phyloP scores from a whole-genome alignment of 2,329 filamentous ascomycete species.

The Penicillium hordei region DNA sequence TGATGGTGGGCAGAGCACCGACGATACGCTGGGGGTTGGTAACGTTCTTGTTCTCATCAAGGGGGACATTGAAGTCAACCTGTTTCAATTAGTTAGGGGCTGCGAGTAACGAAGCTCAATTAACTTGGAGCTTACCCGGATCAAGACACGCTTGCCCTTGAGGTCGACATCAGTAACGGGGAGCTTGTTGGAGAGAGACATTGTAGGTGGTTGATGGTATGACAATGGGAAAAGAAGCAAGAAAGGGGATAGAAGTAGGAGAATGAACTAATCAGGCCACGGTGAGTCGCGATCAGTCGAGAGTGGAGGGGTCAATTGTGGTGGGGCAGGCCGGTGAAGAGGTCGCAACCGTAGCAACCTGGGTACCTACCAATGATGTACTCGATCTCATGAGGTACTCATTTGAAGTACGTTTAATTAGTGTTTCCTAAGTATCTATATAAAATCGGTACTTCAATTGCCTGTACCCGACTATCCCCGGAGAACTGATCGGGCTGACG shows the following conservation, averaged over 20 bases:
- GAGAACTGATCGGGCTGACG: slow-evolving; percentile 41
- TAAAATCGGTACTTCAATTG: neutral
- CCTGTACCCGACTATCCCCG: slow-evolving; percentile 23
- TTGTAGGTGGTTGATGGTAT: slow-evolving; percentile 43
- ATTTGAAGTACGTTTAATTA: rapidly evolving
- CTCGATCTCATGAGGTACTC: slow-evolving; percentile 8
- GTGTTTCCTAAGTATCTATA: neutral
- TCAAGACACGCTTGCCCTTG: slow-evolving; percentile 97
- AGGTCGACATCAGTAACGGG: slow-evolving; percentile 94
- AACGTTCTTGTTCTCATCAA: slow-evolving; percentile 87
- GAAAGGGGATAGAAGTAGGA: slow-evolving; percentile 10
- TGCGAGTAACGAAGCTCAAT: slow-evolving; percentile 18
- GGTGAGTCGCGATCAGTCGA: slow-evolving; percentile 26
- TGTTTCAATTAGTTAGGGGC: slow-evolving; percentile 40
- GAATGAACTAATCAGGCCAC: slow-evolving; percentile 24
- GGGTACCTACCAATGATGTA: slow-evolving; percentile 18
- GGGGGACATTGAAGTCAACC: slow-evolving; percentile 99
- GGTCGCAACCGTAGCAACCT: slow-evolving; percentile 13
- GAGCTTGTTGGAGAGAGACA: slow-evolving; percentile 99
- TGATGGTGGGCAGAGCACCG: slow-evolving; percentile 92
- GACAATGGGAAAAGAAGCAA: slow-evolving; percentile 11
- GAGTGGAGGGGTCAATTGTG: slow-evolving; percentile 24
- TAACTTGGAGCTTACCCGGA: slow-evolving; percentile 69
- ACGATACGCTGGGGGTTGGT: slow-evolving; percentile 99
- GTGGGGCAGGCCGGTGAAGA: slow-evolving; percentile 29